phyloP scores from a whole-genome alignment of 73 alveolate species.

The Paramecium tetraurelia region DNA sequence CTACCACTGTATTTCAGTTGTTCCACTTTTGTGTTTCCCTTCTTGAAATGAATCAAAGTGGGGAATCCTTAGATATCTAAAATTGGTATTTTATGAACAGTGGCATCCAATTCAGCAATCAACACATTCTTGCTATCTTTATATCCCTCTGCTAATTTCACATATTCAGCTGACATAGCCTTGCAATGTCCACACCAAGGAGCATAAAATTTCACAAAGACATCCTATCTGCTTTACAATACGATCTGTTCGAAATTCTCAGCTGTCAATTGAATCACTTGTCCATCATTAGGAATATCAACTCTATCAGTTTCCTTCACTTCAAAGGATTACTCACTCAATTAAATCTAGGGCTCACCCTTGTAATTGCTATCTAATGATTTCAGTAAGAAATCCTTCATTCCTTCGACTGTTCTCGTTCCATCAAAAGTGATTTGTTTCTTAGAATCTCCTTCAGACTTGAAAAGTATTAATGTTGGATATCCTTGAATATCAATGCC shows the following conservation, averaged over 20 bases:
- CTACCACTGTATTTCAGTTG: background rate
- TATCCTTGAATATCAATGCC: slow-evolving; percentile 57
- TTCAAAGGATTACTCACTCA: background rate
- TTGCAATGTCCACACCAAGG: slow-evolving; percentile 96
- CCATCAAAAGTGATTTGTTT: background rate
- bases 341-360: background rate
- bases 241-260: slow-evolving; percentile 18
- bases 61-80: slow-evolving; percentile 93
- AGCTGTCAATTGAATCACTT: background rate
- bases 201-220: slow-evolving; percentile 83
- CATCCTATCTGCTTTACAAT: background rate
- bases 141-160: slow-evolving; percentile 83
- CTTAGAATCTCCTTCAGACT: background rate
- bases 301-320: background rate
- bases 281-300: slow-evolving; percentile 7
- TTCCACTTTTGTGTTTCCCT: background rate
- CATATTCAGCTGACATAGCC: slow-evolving; percentile 92
- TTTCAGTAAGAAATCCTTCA: background rate
- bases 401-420: background rate
- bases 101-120: slow-evolving; percentile 95
- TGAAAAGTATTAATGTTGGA: slow-evolving; percentile 66
- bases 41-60: slow-evolving; percentile 82
- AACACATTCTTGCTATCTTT: slow-evolving; percentile 68
- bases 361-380: background rate
- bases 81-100: slow-evolving; percentile 81